Base-by-base conservation (phyloP, 2,329 filamentous ascomycete genomes). In the Diaporthe caulivora region DNA sequence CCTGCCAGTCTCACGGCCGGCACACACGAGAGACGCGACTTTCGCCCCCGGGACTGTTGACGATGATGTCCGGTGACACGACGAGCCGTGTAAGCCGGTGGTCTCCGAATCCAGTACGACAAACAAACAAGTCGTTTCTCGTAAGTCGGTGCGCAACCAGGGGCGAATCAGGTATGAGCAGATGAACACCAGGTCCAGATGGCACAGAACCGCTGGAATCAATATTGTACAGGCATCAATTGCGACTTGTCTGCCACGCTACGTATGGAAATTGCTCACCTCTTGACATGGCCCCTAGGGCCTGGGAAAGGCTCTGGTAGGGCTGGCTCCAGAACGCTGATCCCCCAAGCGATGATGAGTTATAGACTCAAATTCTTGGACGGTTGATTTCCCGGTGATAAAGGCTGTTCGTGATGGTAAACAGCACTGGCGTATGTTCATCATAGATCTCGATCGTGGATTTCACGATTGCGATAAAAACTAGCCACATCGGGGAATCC, bases 391-490 rank as follows among this genome's bases (percentile, higher is more conserved):
- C 60, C 24, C 60, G 21, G 31, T 4, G 42, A 44, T 2, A 42
- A 42, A 4, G 2, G 2, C 5, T 10, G n/a, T n/a, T 24, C 24
- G 40, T 18, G 29, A 40, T 47, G 6, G 26, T 4, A 34, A 64
- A 13, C 9, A 4, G 44, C 15, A 53, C 15, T 21, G 4, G 42
- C 37, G 13, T 8, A 21, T 15, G 31, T 21, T n/a, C 29, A 67
- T 67, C 62, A 21, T 40, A 21, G 47, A 67, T 67, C 62, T 29
- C 47, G 47, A 67, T 67, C 47, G 21, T 53, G 62, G 21, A 64
- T 51, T 47, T 9, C 42, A 34, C 17, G 29, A 49, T 18, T 31
- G 37, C 11, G 9, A 5, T 5, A 4, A 37, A 9, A 18, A 24
- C 29, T 34, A 51, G 31, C 31, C 29, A n/a, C 1, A 6, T 2